Evolutionary conservation across 768 basidiomycete genomes (phyloP).

Genomic region (Hericium erinaceus): DNA sequence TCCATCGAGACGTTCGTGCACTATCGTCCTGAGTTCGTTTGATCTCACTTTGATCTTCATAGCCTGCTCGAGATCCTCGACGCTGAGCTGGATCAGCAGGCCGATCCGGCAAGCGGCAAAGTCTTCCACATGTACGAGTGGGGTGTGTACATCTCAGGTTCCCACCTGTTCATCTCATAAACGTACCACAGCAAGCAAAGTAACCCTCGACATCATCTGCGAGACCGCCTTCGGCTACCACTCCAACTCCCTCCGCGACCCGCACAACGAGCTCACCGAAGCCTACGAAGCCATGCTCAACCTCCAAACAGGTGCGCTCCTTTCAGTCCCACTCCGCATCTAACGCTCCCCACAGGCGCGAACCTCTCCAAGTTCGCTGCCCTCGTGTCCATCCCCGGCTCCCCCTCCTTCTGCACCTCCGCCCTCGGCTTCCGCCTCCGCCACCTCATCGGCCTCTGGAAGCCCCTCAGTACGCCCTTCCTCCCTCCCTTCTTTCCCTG

Average conservation of each 20-base stretch:
- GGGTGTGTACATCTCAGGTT: not conserved
- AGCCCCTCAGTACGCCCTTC: not conserved
- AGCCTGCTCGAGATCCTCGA: not conserved
- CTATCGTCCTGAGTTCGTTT: too few relatives aligned
- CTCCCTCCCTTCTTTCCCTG: not conserved
- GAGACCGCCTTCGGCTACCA: conserved; percentile 13
- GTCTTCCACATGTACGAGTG: conserved; percentile 13
- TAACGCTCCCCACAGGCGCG: not conserved
- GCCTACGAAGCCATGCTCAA: conserved; percentile 11
- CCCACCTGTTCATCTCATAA: too few relatives aligned
- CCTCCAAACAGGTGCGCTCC: conserved; percentile 3
- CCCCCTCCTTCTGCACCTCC: not conserved
- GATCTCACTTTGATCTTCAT: not conserved
- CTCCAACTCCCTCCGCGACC: conserved; percentile 10
- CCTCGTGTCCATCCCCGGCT: not conserved
- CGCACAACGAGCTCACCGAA: conserved; percentile 9
- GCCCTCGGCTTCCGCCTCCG: not conserved
- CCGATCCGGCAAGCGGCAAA: not conserved
- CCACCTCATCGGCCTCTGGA: not conserved
- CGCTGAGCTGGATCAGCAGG: not conserved
- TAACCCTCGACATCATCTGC: conserved; percentile 18
- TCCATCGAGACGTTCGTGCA: not conserved
- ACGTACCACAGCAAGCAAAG: conserved; percentile 3
- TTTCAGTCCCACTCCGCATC: not conserved
- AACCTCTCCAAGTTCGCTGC: not conserved